Evolutionary conservation across 306 rosid genomes (phyloP).

Genomic region (Senna siamea): DNA sequence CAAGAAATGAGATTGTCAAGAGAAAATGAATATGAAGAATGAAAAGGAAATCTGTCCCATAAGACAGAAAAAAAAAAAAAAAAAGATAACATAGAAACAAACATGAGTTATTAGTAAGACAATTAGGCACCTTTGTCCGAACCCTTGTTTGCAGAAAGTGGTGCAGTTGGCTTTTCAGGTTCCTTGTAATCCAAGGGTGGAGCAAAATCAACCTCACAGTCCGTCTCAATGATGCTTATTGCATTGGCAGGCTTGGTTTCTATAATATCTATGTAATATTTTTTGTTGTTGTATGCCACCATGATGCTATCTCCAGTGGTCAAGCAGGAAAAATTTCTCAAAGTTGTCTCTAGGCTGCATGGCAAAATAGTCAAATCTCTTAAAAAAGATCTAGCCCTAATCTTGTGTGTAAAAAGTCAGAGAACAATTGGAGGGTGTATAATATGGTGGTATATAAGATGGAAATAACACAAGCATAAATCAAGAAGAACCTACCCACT

Average conservation of each 20-base stretch:
- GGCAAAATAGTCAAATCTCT: constrained; percentile 27
- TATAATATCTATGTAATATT: constrained; percentile 89
- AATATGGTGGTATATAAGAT: too few relatives aligned
- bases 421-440: too few relatives aligned
- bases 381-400: constrained; percentile 19
- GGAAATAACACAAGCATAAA: constrained; percentile 13
- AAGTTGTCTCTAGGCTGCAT: constrained; percentile 88
- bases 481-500: neutral
- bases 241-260: constrained; percentile 90
- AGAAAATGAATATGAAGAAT: neutral
- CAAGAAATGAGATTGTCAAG: neutral
- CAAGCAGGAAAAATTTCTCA: constrained; percentile 94
- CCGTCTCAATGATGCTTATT: constrained; percentile 94
- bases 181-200: constrained; percentile 99
- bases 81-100: constrained; percentile 19
- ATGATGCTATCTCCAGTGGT: constrained; percentile 94
- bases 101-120: constrained; percentile 15
- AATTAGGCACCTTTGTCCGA: constrained; percentile 55
- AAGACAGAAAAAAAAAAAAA: neutral
- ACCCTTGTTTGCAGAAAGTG: constrained; percentile 60
- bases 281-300: constrained; percentile 97
- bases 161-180: constrained; percentile 71
- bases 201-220: constrained; percentile 99
- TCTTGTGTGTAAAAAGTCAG: constrained; percentile 12
- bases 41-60: neutral